Evolutionary conservation across 2,329 filamentous ascomycete species (phyloP).

Genomic region (Bipolaris cookei): DNA sequence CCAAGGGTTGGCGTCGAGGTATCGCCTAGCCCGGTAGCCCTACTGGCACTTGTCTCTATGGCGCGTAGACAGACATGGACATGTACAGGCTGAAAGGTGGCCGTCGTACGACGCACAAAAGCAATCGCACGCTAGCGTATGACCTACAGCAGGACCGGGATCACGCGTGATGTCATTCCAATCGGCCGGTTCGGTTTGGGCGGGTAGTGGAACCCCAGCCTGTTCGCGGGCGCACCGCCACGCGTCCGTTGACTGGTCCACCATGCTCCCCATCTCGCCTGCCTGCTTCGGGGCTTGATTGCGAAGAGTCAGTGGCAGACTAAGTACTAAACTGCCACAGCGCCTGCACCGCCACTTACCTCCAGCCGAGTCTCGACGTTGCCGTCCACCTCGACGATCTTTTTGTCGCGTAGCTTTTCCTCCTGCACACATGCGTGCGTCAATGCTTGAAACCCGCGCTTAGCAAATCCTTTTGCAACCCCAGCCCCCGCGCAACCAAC

Average conservation of each 20-base stretch:
- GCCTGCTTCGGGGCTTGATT: constrained; percentile 1
- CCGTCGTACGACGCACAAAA: not conserved
- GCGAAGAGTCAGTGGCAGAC: not conserved
- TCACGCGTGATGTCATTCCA: constrained; percentile 16
- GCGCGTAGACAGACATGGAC: no score
- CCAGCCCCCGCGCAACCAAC: not conserved
- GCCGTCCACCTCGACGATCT: not conserved
- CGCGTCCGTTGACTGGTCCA: not conserved
- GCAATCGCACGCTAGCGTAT: constrained; percentile 8
- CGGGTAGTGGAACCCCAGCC: constrained; percentile 12
- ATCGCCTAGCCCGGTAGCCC: not conserved
- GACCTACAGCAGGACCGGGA: constrained; percentile 5
- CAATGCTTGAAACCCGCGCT: not conserved
- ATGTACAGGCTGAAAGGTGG: not conserved
- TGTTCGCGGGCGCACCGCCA: constrained; percentile 4
- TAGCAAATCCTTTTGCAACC: not conserved
- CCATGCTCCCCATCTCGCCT: not conserved
- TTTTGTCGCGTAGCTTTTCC: not conserved
- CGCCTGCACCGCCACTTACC: constrained; percentile 8
- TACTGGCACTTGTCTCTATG: not conserved
- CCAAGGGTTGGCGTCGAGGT: not conserved
- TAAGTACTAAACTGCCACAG: no score
- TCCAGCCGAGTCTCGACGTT: not conserved
- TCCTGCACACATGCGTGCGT: not conserved
- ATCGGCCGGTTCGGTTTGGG: constrained; percentile 10